Base-by-base conservation (phyloP, 106 monocot genomes). In the Iris macrosiphon region DNA sequence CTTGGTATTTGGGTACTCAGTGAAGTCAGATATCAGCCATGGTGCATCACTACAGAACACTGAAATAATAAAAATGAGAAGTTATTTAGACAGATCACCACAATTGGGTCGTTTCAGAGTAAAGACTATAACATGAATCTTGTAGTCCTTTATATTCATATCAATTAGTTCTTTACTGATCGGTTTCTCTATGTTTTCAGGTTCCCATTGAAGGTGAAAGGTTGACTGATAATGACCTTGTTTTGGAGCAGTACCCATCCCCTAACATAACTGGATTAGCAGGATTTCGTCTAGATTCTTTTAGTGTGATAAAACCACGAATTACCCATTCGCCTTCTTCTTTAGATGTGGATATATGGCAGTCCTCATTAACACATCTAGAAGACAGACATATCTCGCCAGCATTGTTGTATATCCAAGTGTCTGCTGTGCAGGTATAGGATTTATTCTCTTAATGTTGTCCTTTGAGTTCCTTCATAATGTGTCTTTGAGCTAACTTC, bases 241-340 rank as follows among this genome's bases (percentile, higher is more conserved):
- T 84, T 31, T 61, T 92, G 45, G 91, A 91, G 63, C 91, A 84
- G 45, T 81, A 73, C 52, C 29, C 87, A 37, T 73, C 82, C 35
- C 72, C 78, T 60, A 64, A 38, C 26, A 62, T 65, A 38, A 87
- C 87, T 48, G 68, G 51, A 24, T 28, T 99, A 57, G 87, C 83
- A 48, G 98, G 98, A 64, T 99, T 99, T 63, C 77, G 98, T 22
- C 37, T 99, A 53, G 98, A 99, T 78, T 68, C 75, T 55, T 79
- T 91, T 41, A 92, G 44, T 65, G 78, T 78, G 40, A 81, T 92
- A 63, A 84, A 70, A 49, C 98, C 87, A 38, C 75, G 78, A n/a
- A 64, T 87, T 30, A 71, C 78, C 20, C 83, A 91, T 68, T 99
- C 91, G 28, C 98, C 98, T 43, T 61, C 70, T 38, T 65, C 70